Conservation (phyloP, 1,284 basidiomycete species). For the Pseudozyma sp. region DNA sequence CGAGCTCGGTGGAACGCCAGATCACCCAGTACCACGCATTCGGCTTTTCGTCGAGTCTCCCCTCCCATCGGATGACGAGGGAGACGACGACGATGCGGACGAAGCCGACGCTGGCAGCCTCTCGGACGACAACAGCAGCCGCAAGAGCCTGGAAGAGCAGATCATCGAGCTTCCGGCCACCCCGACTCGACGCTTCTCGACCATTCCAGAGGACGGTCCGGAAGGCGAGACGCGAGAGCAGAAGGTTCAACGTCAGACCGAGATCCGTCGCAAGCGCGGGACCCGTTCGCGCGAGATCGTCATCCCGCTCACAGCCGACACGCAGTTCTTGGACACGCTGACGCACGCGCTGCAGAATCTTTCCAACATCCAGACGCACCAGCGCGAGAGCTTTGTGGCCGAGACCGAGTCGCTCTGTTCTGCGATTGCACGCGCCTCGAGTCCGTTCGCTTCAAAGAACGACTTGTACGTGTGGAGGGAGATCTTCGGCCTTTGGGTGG, state of each 20-base stretch:
- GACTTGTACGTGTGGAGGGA: conserved; percentile 94
- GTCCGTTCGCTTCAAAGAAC: conserved; percentile 69
- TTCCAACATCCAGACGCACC: conserved; percentile 75
- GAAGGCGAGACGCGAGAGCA: conserved; percentile 47
- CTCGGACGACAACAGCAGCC: conserved; percentile 37
- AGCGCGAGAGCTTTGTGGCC: conserved; percentile 77
- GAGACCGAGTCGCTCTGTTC: conserved; percentile 76
- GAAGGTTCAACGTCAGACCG: conserved; percentile 39
- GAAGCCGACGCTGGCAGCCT: conserved; percentile 16
- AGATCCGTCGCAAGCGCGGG: conserved; percentile 42
- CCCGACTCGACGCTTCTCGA: conserved; percentile 29
- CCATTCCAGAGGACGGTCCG: conserved; percentile 48
- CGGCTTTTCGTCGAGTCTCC: conserved; percentile 66
- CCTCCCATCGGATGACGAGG: conserved; percentile 56
- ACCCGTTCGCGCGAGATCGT: conserved; percentile 71
- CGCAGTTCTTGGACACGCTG: conserved; percentile 83
- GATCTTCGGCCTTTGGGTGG: conserved; percentile 88
- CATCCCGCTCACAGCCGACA: conserved; percentile 84
- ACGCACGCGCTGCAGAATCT: conserved; percentile 79
- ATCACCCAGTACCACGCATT: conserved; percentile 68
- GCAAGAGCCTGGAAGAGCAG: conserved; percentile 43
- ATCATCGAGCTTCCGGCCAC: conserved; percentile 45
- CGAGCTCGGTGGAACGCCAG: conserved; percentile 68
- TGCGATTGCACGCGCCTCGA: conserved; percentile 71
- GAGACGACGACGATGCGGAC: conserved; percentile 13